Evolutionary conservation across 352 stramenopile genomes (phyloP), one percentile per base, ranked within the genome.

Genomic region (Elongisporangium prolatum): DNA sequence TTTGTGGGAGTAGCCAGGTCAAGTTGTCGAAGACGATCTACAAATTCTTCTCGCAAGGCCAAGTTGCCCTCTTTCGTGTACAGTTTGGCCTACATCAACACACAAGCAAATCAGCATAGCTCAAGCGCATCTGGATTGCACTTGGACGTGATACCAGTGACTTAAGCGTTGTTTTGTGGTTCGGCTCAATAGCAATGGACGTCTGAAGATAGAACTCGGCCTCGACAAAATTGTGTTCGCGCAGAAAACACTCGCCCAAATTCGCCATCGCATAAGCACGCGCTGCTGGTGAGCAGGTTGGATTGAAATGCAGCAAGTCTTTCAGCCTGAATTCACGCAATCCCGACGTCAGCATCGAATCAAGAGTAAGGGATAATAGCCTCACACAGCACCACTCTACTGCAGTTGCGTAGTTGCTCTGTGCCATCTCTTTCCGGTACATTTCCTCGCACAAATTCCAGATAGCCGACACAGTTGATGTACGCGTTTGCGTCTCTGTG

Each of bases 151-250:
- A n/a, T n/a, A n/a, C 65, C 57, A 73, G 37, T 9, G 61, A 55
- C 25, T 73, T 73, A 7, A 69, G 40, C 17, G 65, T 62, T 8
- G 14, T 20, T 52, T 57, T 66, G 17, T 16, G 17, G 4, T 59
- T 20, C 10, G 56, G 56, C 6, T 63, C 48, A n/a, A 73, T 60
- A 13, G 63, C 59, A 13, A 62, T 7, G 2, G 65, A 21, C 7
- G 61, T 69, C 40, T 69, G 61, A 11, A 73, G 49, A 20, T 64
- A 63, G 24, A 69, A 67, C 48, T 69, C 65, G 18, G 65, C 65
- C 22, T 73, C 62, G 51, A 59, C 54, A 24, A 63, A 73, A 5
- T 62, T 16, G 14, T 57, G 57, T 2, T 20, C 9, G 20, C 65
- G 62, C 21, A 62, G n/a, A 20, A 56, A 59, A 28, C 57, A 59